Conservation (phyloP, 192 early-diverging fungal species). For the Rhizoclosmatium globosum region DNA sequence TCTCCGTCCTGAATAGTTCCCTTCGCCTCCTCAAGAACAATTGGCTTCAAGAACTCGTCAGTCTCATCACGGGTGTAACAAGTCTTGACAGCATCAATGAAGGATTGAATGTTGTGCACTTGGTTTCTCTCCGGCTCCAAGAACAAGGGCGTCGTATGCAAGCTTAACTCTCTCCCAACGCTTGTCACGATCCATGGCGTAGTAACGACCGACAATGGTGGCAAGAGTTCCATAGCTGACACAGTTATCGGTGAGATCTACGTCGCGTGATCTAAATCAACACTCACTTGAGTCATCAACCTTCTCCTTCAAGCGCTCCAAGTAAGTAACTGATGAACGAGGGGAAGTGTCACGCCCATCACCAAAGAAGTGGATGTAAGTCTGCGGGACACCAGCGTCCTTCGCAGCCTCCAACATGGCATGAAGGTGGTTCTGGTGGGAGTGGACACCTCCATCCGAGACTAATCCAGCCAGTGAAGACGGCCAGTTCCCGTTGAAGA, state of each 20-base stretch:
- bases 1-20: conserved; percentile 88
- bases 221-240: conserved; percentile 86
- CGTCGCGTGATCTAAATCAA: not conserved
- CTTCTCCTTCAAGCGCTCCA: conserved; percentile 65
- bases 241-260: not conserved
- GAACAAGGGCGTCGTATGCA: conserved; percentile 90
- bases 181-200: conserved; percentile 99
- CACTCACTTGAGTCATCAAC: conserved; percentile 47
- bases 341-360: conserved; percentile 98
- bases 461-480: conserved; percentile 92
- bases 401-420: conserved; percentile 87
- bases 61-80: conserved; percentile 90
- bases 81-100: conserved; percentile 75
- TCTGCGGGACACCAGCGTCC: conserved; percentile 79
- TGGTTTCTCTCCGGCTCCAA: conserved; percentile 76
- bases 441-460: conserved; percentile 99
- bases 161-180: conserved; percentile 98
- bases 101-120: conserved; percentile 15
- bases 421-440: conserved; percentile 91
- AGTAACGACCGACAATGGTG: conserved; percentile 95
- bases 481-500: conserved; percentile 73
- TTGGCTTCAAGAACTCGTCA: conserved; percentile 99
- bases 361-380: conserved; percentile 95
- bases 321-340: conserved; percentile 82
- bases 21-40: conserved; percentile 77